Base-by-base conservation (phyloP, 352 stramenopile species). In the Globisporangium spiculum region DNA sequence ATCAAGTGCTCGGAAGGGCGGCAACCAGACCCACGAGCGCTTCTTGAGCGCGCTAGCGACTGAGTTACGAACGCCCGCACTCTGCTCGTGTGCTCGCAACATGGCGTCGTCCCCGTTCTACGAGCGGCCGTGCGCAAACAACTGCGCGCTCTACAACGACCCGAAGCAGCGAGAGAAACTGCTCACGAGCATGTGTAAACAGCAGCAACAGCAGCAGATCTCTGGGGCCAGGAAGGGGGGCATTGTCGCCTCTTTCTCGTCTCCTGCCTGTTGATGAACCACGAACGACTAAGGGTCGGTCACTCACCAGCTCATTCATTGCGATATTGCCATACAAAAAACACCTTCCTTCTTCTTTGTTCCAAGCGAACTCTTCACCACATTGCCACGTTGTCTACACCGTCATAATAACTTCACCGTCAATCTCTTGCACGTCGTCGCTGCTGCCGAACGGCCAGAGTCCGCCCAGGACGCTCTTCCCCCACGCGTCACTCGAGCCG, bases 351-450 rank as follows among this genome's bases (percentile, higher is more conserved):
- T 32, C 4, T 18, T 18, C 41, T n/a, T 50, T n/a, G 16, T n/a
- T 50, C 16, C 16, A 24, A 22, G 18, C 44, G 10, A 52, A 12
- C 7, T 12, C 44, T 52, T 72, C 72, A 64, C 65, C 38, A 67
- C 60, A 54, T n/a, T 52, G 24, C 56, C 32, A 6, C 2, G 12
- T 34, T 68, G 68, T 74, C 68, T 87, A 93, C 54, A 94, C 84
- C 22, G 84, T 94, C 80, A 94, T 94, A 65, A 93, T 86, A 30
- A 94, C 75, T 70, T 94, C 87, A 22, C 80, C 84, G 44, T 93
- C 84, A 46, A 75, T 73, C 41, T 84, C 72, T 22, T 75, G 72
- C 14, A 60, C 68, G 24, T 80, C 69, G 4, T 70, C 69, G 20
- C 75, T 75, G 48, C 79, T 77, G 1, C 62, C 75, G 18, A 82